Evolutionary conservation across 1,284 basidiomycete species (phyloP), one percentile per base, ranked within the genome.

Genomic region (Porodaedalea pini): DNA sequence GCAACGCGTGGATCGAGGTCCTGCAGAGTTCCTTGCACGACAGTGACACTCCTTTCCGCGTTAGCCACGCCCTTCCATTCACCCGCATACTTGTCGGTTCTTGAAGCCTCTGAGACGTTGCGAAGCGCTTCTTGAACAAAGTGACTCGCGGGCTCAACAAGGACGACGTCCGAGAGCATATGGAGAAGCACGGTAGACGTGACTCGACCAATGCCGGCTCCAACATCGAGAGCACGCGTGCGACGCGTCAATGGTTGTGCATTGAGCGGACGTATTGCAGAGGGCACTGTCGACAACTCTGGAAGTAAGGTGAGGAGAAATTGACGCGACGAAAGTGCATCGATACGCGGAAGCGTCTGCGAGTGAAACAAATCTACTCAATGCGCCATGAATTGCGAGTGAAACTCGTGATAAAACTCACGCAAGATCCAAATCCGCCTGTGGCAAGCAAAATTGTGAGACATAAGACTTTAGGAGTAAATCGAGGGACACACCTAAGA

Each of bases 131-230:
- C 82, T 39, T 78, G 71, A 23, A 96, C 78, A 68, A 97, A 94
- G 39, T 81, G 72, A 23, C 78, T 77, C 1, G 93, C 90, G 2
- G 94, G 94, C 69, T 98, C 94, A 57, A 94, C 80, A 37, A 96
- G 79, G 40, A 94, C 85, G 40, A 97, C 89, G 66, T 93, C 88
- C 31, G 86, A 81, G 60, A 94, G 81, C 50, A 97, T 83, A 64
- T 88, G 88, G 4, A 97, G 80, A 8, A 98, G 82, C 10, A 93
- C 90, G 61, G 90, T 85, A 3, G 82, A 77, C 0, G 93, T 95
- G 31, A 96, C 93, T 54, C 95, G 85, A 6, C 95, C 94, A 50
- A 98, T 88, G 2, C 94, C 94, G 15, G 93, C 88, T 15, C 88
- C 94, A 53, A 94, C 91, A 66, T 98, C 95, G 13, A 98, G 79